phyloP scores from a whole-genome alignment of 345 rosid genomes.

The Lagerstroemia speciosa region DNA sequence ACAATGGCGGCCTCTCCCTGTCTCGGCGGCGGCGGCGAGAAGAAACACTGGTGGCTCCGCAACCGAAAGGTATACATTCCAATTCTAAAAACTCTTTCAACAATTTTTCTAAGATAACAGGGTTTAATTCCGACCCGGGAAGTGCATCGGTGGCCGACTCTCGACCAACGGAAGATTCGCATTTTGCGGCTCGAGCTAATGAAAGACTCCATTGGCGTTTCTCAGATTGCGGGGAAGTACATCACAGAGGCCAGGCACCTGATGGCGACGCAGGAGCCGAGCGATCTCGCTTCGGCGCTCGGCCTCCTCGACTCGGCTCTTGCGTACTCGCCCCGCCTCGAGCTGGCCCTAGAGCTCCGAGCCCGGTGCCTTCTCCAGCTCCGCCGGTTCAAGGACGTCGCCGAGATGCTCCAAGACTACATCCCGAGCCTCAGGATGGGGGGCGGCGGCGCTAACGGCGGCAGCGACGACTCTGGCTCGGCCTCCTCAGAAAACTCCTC shows the following conservation, averaged over 20 bases:
- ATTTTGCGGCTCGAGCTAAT: too few species aligned
- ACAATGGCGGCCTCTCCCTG: constrained; percentile 39
- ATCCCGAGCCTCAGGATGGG: constrained; percentile 56
- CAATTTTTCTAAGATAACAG: too few species aligned
- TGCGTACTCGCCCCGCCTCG: constrained; percentile 66
- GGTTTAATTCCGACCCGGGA: too few species aligned
- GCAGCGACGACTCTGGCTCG: constrained; percentile 22
- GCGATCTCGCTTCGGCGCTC: constrained; percentile 60
- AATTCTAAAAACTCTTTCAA: too few species aligned
- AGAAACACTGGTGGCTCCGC: constrained; percentile 87
- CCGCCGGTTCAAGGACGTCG: constrained; percentile 66
- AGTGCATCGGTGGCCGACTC: too few species aligned
- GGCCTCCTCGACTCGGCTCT: constrained; percentile 74
- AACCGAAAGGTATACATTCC: constrained; percentile 52
- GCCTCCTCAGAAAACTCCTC: constrained; percentile 27
- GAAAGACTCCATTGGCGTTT: neutral
- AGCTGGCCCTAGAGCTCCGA: constrained; percentile 65
- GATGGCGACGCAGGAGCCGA: constrained; percentile 55
- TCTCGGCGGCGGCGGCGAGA: constrained; percentile 21
- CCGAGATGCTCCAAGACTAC: constrained; percentile 84
- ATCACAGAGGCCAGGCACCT: constrained; percentile 61
- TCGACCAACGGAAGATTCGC: too few species aligned
- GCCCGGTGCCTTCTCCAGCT: constrained; percentile 67
- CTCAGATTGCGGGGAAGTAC: constrained; percentile 64
- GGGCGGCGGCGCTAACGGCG: neutral